These are phyloP conservation scores for Colletotrichum eremochloae DNA, from an alignment of 2,329 filamentous ascomycete species.

Conservation along the genomic window DNA sequence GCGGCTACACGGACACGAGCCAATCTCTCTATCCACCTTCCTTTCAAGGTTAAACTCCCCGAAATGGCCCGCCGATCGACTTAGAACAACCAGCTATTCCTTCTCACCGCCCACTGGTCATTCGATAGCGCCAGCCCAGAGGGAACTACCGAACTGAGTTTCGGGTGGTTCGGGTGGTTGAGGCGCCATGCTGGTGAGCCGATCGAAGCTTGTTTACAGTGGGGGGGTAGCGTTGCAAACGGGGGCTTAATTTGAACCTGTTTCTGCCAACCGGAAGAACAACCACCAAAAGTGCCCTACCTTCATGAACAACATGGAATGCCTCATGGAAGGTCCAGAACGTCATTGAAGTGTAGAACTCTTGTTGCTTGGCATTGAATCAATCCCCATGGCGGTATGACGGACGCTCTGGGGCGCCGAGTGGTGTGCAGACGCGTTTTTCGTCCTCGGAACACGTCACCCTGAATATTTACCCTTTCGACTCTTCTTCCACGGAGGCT, in stretches of 20 bases:
- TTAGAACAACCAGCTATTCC: background rate
- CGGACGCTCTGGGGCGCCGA: no score
- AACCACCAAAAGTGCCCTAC: no score
- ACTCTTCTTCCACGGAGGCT: background rate
- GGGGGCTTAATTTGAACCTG: no score
- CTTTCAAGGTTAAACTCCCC: background rate
- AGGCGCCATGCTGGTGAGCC: background rate
- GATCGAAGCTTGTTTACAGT: conserved; percentile 2
- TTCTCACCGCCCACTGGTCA: background rate
- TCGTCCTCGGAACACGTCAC: background rate
- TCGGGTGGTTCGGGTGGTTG: background rate
- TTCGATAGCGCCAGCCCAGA: background rate
- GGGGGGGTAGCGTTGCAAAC: background rate
- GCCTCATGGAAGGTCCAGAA: background rate
- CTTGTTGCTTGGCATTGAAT: background rate
- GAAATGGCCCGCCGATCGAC: background rate
- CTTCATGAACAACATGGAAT: background rate
- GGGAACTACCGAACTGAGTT: background rate
- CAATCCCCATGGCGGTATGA: background rate
- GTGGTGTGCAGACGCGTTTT: background rate
- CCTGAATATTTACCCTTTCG: background rate
- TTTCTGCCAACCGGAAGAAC: no score
- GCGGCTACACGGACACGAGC: background rate
- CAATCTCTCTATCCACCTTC: background rate
- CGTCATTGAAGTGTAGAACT: background rate